Percentiles rank a stretch among this genome's conserved stretches.
Conservation (phyloP, 352 stramenopile genomes). For the Pythium apleroticum region DNA sequence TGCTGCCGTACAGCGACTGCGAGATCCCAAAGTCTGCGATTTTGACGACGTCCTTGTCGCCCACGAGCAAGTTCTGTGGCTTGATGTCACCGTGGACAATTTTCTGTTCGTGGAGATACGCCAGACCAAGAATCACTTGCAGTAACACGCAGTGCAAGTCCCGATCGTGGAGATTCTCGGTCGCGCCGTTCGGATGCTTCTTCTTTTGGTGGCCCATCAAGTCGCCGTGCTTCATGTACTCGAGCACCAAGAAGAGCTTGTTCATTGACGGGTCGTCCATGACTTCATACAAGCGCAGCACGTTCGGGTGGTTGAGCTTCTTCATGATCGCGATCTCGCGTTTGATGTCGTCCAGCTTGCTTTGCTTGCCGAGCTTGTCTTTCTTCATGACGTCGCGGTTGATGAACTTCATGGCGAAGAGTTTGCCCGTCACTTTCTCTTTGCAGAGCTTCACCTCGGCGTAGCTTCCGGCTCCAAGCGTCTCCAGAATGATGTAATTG, state of each 20-base stretch:
- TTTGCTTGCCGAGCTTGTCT: conserved; percentile 76
- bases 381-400: conserved; percentile 88
- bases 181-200: conserved; percentile 41
- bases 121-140: conserved; percentile 79
- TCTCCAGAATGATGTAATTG: conserved; percentile 92
- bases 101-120: conserved; percentile 88
- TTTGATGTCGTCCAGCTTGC: conserved; percentile 87
- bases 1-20: conserved; percentile 78
- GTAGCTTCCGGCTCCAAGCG: conserved; percentile 86
- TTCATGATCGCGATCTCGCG: conserved; percentile 98
- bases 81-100: conserved; percentile 89
- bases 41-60: conserved; percentile 87
- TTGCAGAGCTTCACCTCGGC: conserved; percentile 91
- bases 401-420: conserved; percentile 89
- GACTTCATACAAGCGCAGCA: conserved; percentile 93
- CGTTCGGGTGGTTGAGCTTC: conserved; percentile 94
- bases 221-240: conserved; percentile 92
- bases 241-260: conserved; percentile 96
- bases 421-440: conserved; percentile 67
- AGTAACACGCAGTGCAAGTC: conserved; percentile 74
- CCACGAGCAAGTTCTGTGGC: conserved; percentile 86
- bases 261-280: conserved; percentile 95
- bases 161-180: conserved; percentile 55
- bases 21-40: conserved; percentile 93
- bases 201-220: conserved; percentile 76